phyloP scores from a whole-genome alignment of 805 yeast species.

The Alloascoidea africana region DNA sequence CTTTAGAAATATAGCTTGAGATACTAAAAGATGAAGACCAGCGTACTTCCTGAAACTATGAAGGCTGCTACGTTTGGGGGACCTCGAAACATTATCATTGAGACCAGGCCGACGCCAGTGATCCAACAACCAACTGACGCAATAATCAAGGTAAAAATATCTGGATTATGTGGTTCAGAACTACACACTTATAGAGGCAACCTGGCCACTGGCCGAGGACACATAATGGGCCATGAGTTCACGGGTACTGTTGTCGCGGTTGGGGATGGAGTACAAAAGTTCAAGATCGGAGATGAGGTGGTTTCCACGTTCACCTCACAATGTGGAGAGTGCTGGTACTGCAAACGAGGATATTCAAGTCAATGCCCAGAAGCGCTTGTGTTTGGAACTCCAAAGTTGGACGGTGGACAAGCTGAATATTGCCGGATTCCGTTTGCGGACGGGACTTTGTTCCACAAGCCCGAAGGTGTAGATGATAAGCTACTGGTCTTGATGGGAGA shows the following conservation, averaged over 20 bases:
- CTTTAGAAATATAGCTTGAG: too few relatives aligned
- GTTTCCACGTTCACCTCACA: slow-evolving; percentile 36
- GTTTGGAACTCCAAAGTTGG: slow-evolving; percentile 39
- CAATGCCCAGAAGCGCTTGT: slow-evolving; percentile 39
- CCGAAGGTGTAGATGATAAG: slow-evolving; percentile 23
- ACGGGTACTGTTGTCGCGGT: slow-evolving; percentile 25
- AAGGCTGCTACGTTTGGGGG: slow-evolving; percentile 34
- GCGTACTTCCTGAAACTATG: slow-evolving; percentile 24
- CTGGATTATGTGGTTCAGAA: slow-evolving; percentile 42
- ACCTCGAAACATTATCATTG: slow-evolving; percentile 24
- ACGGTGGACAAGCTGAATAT: slow-evolving; percentile 52
- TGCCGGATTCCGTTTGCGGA: slow-evolving; percentile 44
- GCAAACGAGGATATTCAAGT: slow-evolving; percentile 36
- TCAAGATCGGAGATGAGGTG: slow-evolving; percentile 30
- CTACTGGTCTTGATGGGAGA: slow-evolving; percentile 45
- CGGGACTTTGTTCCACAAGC: slow-evolving; percentile 30
- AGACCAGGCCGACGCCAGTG: slow-evolving; percentile 24
- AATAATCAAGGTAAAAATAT: slow-evolving; percentile 27
- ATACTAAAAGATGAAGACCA: too few relatives aligned
- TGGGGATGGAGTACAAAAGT: slow-evolving; percentile 20
- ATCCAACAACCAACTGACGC: slow-evolving; percentile 25
- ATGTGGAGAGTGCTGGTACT: slow-evolving; percentile 46
- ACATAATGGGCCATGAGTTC: slow-evolving; percentile 37
- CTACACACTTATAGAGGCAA: slow-evolving; percentile 41
- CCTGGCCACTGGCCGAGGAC: slow-evolving; percentile 23